Conservation (phyloP, 768 basidiomycete species). For the Leccinellum luteum region DNA sequence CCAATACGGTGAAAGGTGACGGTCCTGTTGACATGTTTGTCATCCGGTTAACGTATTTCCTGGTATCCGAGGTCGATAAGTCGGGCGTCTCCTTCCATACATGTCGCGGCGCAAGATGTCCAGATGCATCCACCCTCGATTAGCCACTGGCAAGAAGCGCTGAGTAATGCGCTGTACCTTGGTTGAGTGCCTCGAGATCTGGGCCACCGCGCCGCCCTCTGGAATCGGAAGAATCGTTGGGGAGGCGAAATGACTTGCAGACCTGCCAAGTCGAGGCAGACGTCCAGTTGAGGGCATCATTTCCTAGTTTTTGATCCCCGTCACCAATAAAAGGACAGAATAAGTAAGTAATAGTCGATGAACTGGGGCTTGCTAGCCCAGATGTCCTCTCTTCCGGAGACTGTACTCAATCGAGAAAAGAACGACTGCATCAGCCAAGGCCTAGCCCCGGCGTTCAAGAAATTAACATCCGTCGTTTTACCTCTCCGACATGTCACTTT, state of each 20-base stretch:
- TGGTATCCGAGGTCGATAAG: background rate
- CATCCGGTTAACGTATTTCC: slow-evolving; percentile 1
- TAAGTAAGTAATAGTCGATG: slow-evolving; percentile 6
- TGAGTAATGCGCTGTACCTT: slow-evolving; percentile 11
- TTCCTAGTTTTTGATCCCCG: slow-evolving; percentile 22
- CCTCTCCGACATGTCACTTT: background rate
- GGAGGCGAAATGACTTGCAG: slow-evolving; percentile 25
- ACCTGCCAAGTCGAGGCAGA: slow-evolving; percentile 5
- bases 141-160: slow-evolving; percentile 5
- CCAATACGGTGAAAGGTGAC: background rate
- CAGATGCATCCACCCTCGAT: slow-evolving; percentile 13
- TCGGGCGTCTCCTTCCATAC: slow-evolving; percentile 18
- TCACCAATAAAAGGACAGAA: slow-evolving; percentile 1
- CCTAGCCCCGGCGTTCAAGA: slow-evolving; percentile 17
- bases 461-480: slow-evolving; percentile 2
- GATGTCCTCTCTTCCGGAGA: background rate
- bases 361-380: slow-evolving; percentile 1
- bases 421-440: background rate
- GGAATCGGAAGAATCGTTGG: slow-evolving; percentile 6
- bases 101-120: slow-evolving; percentile 12
- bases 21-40: slow-evolving; percentile 9
- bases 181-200: slow-evolving; percentile 12
- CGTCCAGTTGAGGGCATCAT: background rate
- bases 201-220: slow-evolving; percentile 9
- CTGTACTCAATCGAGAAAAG: background rate